phyloP scores from a whole-genome alignment of 805 yeast genomes.

The Lipomyces sp. region DNA sequence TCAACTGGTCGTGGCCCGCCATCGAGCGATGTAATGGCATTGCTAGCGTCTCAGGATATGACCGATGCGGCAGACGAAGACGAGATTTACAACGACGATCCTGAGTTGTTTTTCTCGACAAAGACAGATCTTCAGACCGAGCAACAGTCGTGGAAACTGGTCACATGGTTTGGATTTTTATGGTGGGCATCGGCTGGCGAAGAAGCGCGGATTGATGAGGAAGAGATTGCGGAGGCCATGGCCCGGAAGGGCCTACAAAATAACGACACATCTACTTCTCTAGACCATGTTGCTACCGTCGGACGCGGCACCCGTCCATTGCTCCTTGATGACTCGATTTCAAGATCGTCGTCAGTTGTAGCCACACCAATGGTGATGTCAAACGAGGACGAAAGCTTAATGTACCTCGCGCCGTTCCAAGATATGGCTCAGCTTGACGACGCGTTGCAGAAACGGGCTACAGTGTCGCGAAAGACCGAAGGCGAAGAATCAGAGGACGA shows the following conservation, averaged over 20 bases:
- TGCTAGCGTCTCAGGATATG: slow-evolving; percentile 28
- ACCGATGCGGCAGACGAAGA: slow-evolving; percentile 34
- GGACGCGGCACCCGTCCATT: slow-evolving; percentile 39
- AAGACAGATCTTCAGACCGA: slow-evolving; percentile 32
- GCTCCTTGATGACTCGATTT: slow-evolving; percentile 38
- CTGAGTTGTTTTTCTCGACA: slow-evolving; percentile 35
- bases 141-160: slow-evolving; percentile 57
- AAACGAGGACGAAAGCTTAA: slow-evolving; percentile 30
- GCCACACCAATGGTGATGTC: slow-evolving; percentile 32
- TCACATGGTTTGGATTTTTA: slow-evolving; percentile 69
- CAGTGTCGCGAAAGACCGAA: slow-evolving; percentile 12
- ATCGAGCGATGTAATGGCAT: slow-evolving; percentile 25
- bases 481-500: slow-evolving; percentile 21
- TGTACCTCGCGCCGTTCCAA: slow-evolving; percentile 34
- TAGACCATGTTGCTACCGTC: slow-evolving; percentile 21
- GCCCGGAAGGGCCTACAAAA: slow-evolving; percentile 27
- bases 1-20: slow-evolving; percentile 11
- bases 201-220: slow-evolving; percentile 50
- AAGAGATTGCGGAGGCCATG: slow-evolving; percentile 50
- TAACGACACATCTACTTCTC: slow-evolving; percentile 30
- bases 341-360: slow-evolving; percentile 34
- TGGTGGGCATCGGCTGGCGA: slow-evolving; percentile 93
- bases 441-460: slow-evolving; percentile 16
- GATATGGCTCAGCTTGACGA: slow-evolving; percentile 32
- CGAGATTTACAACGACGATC: slow-evolving; percentile 34